A percentile compares a stretch with the other conserved stretches of the same genome.
phyloP scores from a whole-genome alignment of 495 filamentous ascomycete genomes.

The Penicillium herquei region DNA sequence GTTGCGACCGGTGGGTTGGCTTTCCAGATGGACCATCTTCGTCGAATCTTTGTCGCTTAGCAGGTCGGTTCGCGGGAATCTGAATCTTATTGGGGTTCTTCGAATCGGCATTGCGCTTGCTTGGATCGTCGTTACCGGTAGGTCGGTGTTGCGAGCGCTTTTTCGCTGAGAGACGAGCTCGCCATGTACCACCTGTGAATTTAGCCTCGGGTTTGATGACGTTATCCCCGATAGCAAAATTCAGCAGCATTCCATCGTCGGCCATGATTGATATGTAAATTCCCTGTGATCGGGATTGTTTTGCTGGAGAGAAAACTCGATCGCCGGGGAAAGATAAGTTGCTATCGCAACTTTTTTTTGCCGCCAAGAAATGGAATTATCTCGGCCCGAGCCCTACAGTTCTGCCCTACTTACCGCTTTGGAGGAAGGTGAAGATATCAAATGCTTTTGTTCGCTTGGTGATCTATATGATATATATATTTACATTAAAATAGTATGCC shows the following conservation, averaged over 20 bases:
- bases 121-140: slow-evolving; percentile 27
- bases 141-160: slow-evolving; percentile 58
- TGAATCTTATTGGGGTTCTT: slow-evolving; percentile 44
- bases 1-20: slow-evolving; percentile 14
- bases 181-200: slow-evolving; percentile 90
- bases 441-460: background rate
- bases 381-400: slow-evolving; percentile 34
- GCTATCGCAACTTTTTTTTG: slow-evolving; percentile 31
- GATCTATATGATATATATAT: background rate
- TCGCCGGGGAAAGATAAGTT: slow-evolving; percentile 11
- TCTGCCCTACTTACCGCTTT: slow-evolving; percentile 41
- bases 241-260: slow-evolving; percentile 92
- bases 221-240: slow-evolving; percentile 74
- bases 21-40: slow-evolving; percentile 16
- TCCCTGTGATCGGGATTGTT: slow-evolving; percentile 6
- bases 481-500: background rate
- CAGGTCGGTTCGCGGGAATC: slow-evolving; percentile 29
- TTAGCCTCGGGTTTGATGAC: slow-evolving; percentile 58
- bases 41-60: slow-evolving; percentile 40
- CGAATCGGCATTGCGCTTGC: slow-evolving; percentile 16
- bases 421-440: background rate
- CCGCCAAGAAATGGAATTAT: slow-evolving; percentile 34
- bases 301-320: slow-evolving; percentile 1
- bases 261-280: slow-evolving; percentile 58
- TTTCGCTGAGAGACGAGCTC: slow-evolving; percentile 78